Conservation (phyloP, 495 filamentous ascomycete genomes). For the Choiromyces venosus region DNA sequence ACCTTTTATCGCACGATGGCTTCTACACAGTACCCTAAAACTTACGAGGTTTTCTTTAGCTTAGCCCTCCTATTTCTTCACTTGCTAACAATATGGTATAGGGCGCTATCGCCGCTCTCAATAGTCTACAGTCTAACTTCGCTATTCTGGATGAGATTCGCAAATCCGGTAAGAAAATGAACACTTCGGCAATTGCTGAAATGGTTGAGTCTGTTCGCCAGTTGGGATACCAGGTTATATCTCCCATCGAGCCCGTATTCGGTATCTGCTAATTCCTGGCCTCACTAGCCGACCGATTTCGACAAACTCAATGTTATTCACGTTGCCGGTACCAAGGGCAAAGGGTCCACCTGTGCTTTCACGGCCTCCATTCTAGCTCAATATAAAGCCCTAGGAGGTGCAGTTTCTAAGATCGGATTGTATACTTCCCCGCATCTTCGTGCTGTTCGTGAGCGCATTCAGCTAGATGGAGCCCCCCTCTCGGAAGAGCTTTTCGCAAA, state of each 20-base stretch:
- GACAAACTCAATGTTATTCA: slow-evolving; percentile 47
- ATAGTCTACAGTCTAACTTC: slow-evolving; percentile 83
- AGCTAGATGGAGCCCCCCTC: slow-evolving; percentile 53
- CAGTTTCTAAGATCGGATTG: slow-evolving; percentile 50
- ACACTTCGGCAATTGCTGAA: slow-evolving; percentile 73
- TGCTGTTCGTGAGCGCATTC: slow-evolving; percentile 59
- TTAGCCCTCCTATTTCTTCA: background rate
- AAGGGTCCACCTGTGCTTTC: slow-evolving; percentile 53
- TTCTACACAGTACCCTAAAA: background rate
- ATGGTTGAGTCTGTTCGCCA: slow-evolving; percentile 73
- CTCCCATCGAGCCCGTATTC: slow-evolving; percentile 48
- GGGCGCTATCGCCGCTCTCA: slow-evolving; percentile 82
- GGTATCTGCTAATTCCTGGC: background rate
- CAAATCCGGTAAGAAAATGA: slow-evolving; percentile 59
- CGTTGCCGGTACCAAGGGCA: slow-evolving; percentile 60
- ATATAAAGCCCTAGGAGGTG: slow-evolving; percentile 34
- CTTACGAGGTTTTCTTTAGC: background rate
- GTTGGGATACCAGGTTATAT: slow-evolving; percentile 56
- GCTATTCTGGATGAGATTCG: slow-evolving; percentile 67
- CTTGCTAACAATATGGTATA: slow-evolving; percentile 35
- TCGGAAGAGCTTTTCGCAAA: slow-evolving; percentile 50
- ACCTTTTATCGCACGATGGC: background rate
- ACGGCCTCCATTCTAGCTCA: slow-evolving; percentile 46
- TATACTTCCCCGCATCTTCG: slow-evolving; percentile 65
- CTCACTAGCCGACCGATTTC: slow-evolving; percentile 33